phyloP scores from a whole-genome alignment of 2,329 filamentous ascomycete genomes.

The Zasmidium angulare region DNA sequence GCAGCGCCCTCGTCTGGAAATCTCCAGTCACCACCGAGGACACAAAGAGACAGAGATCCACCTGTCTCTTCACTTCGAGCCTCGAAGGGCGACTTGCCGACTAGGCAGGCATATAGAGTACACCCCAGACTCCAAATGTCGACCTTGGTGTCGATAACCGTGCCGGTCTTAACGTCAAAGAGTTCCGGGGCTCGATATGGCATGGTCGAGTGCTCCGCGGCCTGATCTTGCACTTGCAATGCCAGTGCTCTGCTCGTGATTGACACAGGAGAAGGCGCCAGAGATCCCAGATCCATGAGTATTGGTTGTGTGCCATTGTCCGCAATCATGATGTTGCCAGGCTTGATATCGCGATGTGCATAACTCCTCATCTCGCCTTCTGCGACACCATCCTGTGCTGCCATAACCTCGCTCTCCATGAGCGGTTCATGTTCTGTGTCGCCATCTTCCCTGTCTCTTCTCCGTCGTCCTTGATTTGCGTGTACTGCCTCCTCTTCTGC shows the following conservation, averaged over 20 bases:
- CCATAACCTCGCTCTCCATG: slow-evolving; percentile 69
- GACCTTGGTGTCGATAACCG: slow-evolving; percentile 89
- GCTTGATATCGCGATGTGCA: slow-evolving; percentile 95
- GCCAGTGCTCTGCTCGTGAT: slow-evolving; percentile 89
- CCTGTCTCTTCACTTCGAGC: slow-evolving; percentile 94
- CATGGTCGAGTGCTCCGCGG: slow-evolving; percentile 97
- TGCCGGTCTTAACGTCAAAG: slow-evolving; percentile 94
- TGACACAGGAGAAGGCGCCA: slow-evolving; percentile 80
- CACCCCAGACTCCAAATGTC: slow-evolving; percentile 98
- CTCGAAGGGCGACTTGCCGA: slow-evolving; percentile 96
- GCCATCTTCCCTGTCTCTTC: slow-evolving; percentile 49
- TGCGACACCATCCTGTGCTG: slow-evolving; percentile 65
- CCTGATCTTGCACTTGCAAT: slow-evolving; percentile 87
- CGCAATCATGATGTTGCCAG: slow-evolving; percentile 98
- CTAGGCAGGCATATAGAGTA: slow-evolving; percentile 94
- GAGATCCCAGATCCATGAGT: slow-evolving; percentile 93
- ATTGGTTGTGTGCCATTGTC: slow-evolving; percentile 86
- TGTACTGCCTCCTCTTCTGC: slow-evolving; percentile 46
- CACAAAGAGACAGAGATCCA: slow-evolving; percentile 86
- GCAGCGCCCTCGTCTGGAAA: slow-evolving; percentile 83
- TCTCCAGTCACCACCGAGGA: slow-evolving; percentile 90
- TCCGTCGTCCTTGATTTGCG: slow-evolving; percentile 47
- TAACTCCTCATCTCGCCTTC: slow-evolving; percentile 75
- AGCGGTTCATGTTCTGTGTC: slow-evolving; percentile 78
- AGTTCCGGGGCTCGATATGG: slow-evolving; percentile 96